Evolutionary conservation across 2,329 filamentous ascomycete genomes (phyloP).

Genomic region (Phoma sp.): DNA sequence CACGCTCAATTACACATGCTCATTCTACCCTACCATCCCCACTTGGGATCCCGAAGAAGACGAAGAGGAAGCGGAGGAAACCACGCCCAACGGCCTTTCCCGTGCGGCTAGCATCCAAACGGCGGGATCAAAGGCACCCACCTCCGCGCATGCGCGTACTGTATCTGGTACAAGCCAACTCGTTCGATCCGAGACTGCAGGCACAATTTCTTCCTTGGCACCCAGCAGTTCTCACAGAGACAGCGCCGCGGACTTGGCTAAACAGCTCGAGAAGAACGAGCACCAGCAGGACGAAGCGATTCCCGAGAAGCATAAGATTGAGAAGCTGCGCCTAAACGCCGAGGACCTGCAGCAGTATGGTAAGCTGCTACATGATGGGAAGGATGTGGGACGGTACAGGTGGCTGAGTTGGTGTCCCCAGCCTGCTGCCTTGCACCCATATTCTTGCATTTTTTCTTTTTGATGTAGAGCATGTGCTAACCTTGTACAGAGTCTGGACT

Average conservation of each 20-base stretch:
- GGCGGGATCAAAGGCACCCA: constrained; percentile 23
- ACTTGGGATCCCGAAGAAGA: constrained; percentile 90
- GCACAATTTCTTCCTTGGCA: constrained; percentile 52
- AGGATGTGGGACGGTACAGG: constrained; percentile 22
- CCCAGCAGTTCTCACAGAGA: constrained; percentile 26
- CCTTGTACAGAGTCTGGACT: constrained; percentile 76
- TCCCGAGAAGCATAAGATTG: constrained; percentile 63
- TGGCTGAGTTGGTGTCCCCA: constrained; percentile 37
- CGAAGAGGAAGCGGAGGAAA: constrained; percentile 61
- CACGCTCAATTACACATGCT: constrained; percentile 76
- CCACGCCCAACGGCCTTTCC: constrained; percentile 28
- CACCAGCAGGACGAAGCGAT: constrained; percentile 55
- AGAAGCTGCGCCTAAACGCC: constrained; percentile 78
- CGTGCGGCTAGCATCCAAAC: constrained; percentile 31
- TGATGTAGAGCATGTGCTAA: constrained; percentile 40
- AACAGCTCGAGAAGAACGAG: constrained; percentile 56
- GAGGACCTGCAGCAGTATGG: constrained; percentile 83
- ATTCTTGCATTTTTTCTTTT: constrained; percentile 19
- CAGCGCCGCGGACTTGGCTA: constrained; percentile 51
- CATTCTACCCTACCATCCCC: constrained; percentile 90
- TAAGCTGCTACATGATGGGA: constrained; percentile 48
- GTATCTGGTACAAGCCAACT: constrained; percentile 31
- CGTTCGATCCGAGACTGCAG: constrained; percentile 43
- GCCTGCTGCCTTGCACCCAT: constrained; percentile 22
- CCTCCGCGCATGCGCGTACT: constrained; percentile 20